Percentiles rank a stretch among this genome's conserved stretches.
Conservation (phyloP, 2,329 filamentous ascomycete genomes). For the Cordyceps farinosa region DNA sequence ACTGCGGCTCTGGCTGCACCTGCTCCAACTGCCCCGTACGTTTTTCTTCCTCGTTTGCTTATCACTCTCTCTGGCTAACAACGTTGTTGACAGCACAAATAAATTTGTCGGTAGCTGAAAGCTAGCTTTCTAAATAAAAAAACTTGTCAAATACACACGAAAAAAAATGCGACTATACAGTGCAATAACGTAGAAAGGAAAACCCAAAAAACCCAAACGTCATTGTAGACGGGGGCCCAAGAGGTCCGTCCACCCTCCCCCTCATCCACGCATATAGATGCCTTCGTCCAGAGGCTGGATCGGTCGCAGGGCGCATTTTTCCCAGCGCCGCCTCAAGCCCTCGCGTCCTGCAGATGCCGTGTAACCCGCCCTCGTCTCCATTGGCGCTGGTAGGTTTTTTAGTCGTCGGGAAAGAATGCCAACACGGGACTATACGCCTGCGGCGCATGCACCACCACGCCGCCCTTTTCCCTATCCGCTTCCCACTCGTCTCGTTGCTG, state of each 20-base stretch:
- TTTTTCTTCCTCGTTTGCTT: conserved; percentile 6
- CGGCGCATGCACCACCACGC: conserved; percentile 1
- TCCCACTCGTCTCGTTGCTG: neutral
- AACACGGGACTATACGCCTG: conserved; percentile 30
- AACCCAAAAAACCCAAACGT: neutral
- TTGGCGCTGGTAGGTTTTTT: neutral
- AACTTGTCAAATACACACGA: conserved; percentile 14
- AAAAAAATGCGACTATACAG: too few relatives aligned
- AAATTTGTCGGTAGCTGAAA: conserved; percentile 14
- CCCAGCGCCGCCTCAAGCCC: too few relatives aligned
- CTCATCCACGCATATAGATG: too few relatives aligned
- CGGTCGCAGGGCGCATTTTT: neutral
- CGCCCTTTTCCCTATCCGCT: conserved; percentile 17
- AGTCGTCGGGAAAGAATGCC: conserved; percentile 29
- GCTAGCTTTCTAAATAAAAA: conserved; percentile 28
- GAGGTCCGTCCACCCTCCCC: too few relatives aligned
- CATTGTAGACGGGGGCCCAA: neutral
- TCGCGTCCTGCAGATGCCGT: neutral
- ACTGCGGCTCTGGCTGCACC: conserved; percentile 41
- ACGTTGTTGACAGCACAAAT: conserved; percentile 19
- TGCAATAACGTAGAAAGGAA: neutral
- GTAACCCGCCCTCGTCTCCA: neutral
- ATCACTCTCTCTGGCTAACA: neutral
- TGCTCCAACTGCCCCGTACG: conserved; percentile 43
- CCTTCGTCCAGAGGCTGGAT: neutral